Evolutionary conservation across 768 basidiomycete species (phyloP).

Genomic region (Suillus alpinus): DNA sequence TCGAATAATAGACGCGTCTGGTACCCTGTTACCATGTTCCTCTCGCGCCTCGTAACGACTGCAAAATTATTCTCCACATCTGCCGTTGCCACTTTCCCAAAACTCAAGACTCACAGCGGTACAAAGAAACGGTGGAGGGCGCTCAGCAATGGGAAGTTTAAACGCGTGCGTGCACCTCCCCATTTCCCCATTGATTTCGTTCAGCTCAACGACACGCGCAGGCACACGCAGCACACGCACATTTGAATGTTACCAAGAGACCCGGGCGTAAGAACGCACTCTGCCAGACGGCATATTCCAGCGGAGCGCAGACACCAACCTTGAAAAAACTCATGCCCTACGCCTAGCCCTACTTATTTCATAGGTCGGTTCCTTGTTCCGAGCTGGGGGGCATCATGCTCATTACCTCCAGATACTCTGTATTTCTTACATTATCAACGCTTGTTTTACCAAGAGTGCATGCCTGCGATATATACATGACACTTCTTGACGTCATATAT

Average conservation of each 20-base stretch:
- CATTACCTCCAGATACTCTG: not conserved
- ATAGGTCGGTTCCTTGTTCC: constrained; percentile 16
- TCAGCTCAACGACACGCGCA: constrained; percentile 22
- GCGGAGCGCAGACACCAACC: constrained; percentile 58
- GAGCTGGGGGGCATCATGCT: not conserved
- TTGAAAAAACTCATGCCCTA: constrained; percentile 76
- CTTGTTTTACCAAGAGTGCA: not conserved
- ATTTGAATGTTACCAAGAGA: constrained; percentile 69
- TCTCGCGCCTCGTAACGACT: constrained; percentile 23
- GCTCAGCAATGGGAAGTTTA: constrained; percentile 65
- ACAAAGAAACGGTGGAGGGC: constrained; percentile 81
- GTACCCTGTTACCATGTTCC: constrained; percentile 32
- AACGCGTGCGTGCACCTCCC: constrained; percentile 53
- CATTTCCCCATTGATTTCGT: not conserved
- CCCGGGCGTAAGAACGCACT: constrained; percentile 65
- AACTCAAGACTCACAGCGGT: constrained; percentile 78
- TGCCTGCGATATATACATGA: not conserved
- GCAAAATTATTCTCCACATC: constrained; percentile 61
- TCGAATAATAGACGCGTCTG: not conserved
- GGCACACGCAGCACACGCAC: constrained; percentile 70
- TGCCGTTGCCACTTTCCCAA: constrained; percentile 55
- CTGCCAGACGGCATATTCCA: constrained; percentile 64
- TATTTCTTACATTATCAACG: not conserved
- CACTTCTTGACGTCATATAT: not conserved
- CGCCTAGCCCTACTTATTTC: constrained; percentile 34